Percentiles rank a stretch among this genome's conserved stretches.
Conservation (phyloP, 805 yeast genomes). For the Yarrowia divulgata region DNA sequence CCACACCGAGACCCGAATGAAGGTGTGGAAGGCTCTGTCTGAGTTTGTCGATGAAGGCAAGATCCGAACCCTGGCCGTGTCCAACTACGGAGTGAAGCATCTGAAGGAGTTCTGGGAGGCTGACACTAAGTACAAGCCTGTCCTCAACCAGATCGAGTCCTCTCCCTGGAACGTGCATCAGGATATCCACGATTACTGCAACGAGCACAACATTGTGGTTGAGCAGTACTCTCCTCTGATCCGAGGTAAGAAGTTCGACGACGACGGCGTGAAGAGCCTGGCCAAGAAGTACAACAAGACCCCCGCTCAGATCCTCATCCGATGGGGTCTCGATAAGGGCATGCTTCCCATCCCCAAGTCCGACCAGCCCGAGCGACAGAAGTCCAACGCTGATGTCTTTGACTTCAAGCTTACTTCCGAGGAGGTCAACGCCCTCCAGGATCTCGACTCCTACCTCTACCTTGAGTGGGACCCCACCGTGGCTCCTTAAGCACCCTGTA, state of each 20-base stretch:
- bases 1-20: constrained; percentile 72
- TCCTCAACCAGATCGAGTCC: constrained; percentile 80
- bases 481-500: constrained; percentile 16
- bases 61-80: constrained; percentile 80
- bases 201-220: constrained; percentile 64
- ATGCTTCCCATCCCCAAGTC: constrained; percentile 84
- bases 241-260: constrained; percentile 54
- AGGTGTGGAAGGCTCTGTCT: constrained; percentile 82
- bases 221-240: constrained; percentile 73
- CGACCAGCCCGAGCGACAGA: constrained; percentile 67
- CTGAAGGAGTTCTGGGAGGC: constrained; percentile 74
- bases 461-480: constrained; percentile 35
- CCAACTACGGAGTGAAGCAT: constrained; percentile 73
- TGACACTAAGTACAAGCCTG: constrained; percentile 74
- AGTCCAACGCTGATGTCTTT: constrained; percentile 64
- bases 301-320: constrained; percentile 72
- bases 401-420: constrained; percentile 62
- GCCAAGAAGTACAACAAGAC: constrained; percentile 63
- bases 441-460: constrained; percentile 33
- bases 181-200: constrained; percentile 65
- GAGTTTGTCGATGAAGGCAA: constrained; percentile 66
- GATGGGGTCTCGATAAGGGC: constrained; percentile 86
- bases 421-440: constrained; percentile 54
- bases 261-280: constrained; percentile 60
- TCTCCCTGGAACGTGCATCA: constrained; percentile 88